Evolutionary conservation across 129 eudicot genomes (phyloP), one percentile per base, ranked within the genome.

Genomic region (Escallonia rubra): DNA sequence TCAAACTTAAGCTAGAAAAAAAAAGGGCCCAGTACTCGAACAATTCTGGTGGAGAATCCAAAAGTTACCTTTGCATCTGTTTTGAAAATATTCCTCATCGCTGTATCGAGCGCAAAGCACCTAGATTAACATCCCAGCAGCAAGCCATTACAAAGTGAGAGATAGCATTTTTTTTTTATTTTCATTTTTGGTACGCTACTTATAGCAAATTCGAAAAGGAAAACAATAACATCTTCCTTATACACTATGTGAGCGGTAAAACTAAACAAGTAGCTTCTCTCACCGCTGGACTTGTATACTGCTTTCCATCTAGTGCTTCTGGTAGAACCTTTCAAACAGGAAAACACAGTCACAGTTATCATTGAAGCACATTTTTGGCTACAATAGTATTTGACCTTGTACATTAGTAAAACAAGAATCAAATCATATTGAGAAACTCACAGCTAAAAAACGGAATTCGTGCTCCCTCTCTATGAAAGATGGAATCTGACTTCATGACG

Each of bases 371-470:
- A 12, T 4, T 67, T 12, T 12, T 13, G 2, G 57, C 6, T 4
- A 54, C 13, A 54, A 54, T 50, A 23, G 34, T 23, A 23, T 23
- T 23, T 23, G 34, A 23, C 34, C 34, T 23, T 0, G 10, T 8
- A 54, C n/a, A 54, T 54, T 4, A 64, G 60, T 12, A 23, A 48
- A 40, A 45, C 34, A 54, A 2, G 3, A 6, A 11, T 12, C 8
- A 10, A 56, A 47, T 6, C 41, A 67, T 10, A 59, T n/a, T 40
- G 43, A 66, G 23, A 43, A 75, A 80, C 99, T 93, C 78, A 85
- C 96, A 73, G 93, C 96, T 75, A 93, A 70, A 80, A 93, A 93
- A 0, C 92, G 91, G 71, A 93, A 93, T 69, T 93, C 99, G 12
- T 86, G 92, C 83, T 93, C 99, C 82, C 99, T 82, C 72, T 93